These are phyloP conservation scores for Auxenochlorella pyrenoidosa DNA, from an alignment of 139 green algal genomes.

Conservation along the genomic window DNA sequence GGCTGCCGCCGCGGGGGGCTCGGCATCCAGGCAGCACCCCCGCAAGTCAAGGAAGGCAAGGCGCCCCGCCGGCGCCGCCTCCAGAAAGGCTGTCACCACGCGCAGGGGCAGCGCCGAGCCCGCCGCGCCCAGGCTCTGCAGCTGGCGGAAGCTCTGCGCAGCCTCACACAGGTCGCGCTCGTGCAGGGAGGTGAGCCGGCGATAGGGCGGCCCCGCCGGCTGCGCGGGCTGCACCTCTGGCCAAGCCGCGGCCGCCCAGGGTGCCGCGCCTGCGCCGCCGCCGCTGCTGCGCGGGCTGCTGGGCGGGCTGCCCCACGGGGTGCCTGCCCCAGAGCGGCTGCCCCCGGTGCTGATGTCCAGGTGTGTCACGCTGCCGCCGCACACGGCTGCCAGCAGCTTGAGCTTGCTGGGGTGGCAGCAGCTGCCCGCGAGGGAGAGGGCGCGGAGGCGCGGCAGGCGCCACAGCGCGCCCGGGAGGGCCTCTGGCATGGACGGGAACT, in stretches of 20 bases:
- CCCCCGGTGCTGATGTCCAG: conserved; percentile 20
- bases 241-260: neutral
- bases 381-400: conserved; percentile 24
- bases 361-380: conserved; percentile 18
- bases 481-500: conserved; percentile 27
- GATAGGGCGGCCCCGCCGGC: neutral
- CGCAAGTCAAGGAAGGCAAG: neutral
- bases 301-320: neutral
- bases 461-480: conserved; percentile 23
- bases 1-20: neutral
- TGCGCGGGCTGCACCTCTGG: neutral
- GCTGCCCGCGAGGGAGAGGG: conserved; percentile 22
- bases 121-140: conserved; percentile 12
- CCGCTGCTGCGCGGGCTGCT: neutral
- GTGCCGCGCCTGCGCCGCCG: neutral
- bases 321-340: neutral
- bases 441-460: conserved; percentile 24
- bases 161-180: conserved; percentile 26
- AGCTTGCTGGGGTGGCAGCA: conserved; percentile 27
- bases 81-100: conserved; percentile 6
- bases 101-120: conserved; percentile 25
- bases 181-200: conserved; percentile 12
- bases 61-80: conserved; percentile 14
- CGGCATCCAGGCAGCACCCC: conserved; percentile 17
- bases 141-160: conserved; percentile 3